These are phyloP conservation scores for Aureobasidium namibiae DNA, from an alignment of 2,329 filamentous ascomycete genomes.

Conservation along the genomic window DNA sequence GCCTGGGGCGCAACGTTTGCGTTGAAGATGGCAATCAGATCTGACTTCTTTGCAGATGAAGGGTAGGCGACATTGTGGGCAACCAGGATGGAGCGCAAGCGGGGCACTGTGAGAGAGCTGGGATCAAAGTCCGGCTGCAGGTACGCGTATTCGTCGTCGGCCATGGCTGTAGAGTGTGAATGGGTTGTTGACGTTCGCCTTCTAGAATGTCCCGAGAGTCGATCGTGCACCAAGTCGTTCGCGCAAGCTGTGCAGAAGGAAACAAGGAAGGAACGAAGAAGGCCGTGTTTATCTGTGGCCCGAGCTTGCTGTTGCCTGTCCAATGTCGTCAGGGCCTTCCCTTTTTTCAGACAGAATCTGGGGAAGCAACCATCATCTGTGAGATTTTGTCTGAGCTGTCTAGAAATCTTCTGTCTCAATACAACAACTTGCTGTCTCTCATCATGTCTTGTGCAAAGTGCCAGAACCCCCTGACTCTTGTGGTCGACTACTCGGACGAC, in stretches of 20 bases:
- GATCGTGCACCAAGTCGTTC: not conserved
- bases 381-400: not conserved
- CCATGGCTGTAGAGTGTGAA: conserved; percentile 6
- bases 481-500: conserved; percentile 32
- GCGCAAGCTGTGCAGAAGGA: not conserved
- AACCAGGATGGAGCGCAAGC: conserved; percentile 83
- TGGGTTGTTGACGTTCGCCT: not conserved
- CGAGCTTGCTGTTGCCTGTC: not conserved
- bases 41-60: conserved; percentile 81
- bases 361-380: not conserved
- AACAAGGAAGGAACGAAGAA: conserved; percentile 1
- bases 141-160: conserved; percentile 61
- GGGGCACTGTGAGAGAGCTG: conserved; percentile 72
- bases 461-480: conserved; percentile 35
- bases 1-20: conserved; percentile 71
- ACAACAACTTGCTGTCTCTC: not conserved
- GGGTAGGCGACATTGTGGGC: conserved; percentile 80
- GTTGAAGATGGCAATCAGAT: conserved; percentile 78
- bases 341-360: not conserved
- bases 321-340: not conserved
- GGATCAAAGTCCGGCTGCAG: conserved; percentile 83
- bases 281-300: not conserved
- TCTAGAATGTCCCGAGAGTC: not conserved
- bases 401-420: not conserved
- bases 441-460: conserved; percentile 34